Evolutionary conservation across 2,329 filamentous ascomycete genomes (phyloP).

Genomic region (Macrophomina tecta): DNA sequence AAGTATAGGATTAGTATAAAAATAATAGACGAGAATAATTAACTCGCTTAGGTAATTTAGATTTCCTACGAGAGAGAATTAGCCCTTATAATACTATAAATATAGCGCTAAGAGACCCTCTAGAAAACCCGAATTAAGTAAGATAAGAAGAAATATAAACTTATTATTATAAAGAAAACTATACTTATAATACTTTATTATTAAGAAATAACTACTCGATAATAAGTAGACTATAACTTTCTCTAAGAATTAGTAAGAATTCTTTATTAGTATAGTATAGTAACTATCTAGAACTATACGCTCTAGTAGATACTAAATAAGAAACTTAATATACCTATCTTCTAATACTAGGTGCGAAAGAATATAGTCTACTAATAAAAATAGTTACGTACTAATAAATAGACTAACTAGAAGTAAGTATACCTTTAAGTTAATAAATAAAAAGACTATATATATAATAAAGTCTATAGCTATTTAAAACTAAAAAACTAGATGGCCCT

Average conservation of each 20-base stretch:
- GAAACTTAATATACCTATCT: not conserved
- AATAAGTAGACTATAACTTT: not conserved
- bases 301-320: not conserved
- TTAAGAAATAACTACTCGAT: not conserved
- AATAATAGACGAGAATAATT: no score
- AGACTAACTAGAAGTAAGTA: not conserved
- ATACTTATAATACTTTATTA: not conserved
- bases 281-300: not conserved
- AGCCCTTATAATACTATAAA: no score
- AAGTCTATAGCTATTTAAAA: not conserved
- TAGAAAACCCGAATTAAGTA: not conserved
- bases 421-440: not conserved
- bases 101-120: not conserved
- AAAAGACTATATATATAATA: not conserved
- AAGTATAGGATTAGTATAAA: no score
- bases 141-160: not conserved
- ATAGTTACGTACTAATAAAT: not conserved
- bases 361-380: not conserved
- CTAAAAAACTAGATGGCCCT: slow-evolving; percentile 1
- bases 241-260: not conserved
- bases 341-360: not conserved
- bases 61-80: no score
- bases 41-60: rapidly evolving
- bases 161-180: not conserved
- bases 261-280: not conserved